Evolutionary conservation across 2,329 filamentous ascomycete species (phyloP), one percentile per base, ranked within the genome.

Genomic region (Ophiostoma triangulosporum): DNA sequence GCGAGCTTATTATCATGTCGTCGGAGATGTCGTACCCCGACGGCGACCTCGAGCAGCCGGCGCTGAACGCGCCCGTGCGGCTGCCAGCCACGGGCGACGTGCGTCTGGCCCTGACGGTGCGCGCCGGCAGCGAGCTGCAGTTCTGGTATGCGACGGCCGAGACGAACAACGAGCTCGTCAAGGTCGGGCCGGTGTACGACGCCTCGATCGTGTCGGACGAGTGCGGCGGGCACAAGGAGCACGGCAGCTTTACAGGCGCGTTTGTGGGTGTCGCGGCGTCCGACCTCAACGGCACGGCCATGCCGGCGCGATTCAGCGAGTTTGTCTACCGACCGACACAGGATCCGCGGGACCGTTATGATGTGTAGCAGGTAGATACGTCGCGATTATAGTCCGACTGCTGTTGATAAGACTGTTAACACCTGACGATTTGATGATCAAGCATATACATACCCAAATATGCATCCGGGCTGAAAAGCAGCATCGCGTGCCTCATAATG

Each of bases 201-300:
- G 79, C 78, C 0, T 77, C 75, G 6, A 74, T 82, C 14, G 56
- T 83, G 7, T 77, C 73, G 11, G 80, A 83, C 59, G 80, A 83
- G 65, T 83, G 79, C 54, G 79, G 79, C 9, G 79, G 78, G 0
- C 78, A 82, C 57, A 72, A 75, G 56, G 71, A 68, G 2, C 77
- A 82, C 57, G 79, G 79, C 1, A 83, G 79, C 62, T 83, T 83
- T 57, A 83, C 79, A 0, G 79, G 79, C 0, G 76, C 79, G 0
- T 80, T 80, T 66, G 72, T 78, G 0, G 76, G 76, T 0, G 64
- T 80, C 57, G 76, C 76, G 1, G 74, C 72, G 38, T 78, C 75
- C 3, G 76, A 80, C 62, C 53, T 78, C 40, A 78, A 80, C 53
- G 76, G 76, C 2, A 70, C 69, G 15, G 73, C 66, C 8, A 57